phyloP scores from a whole-genome alignment of 768 basidiomycete species.

The Inosperma sp. region DNA sequence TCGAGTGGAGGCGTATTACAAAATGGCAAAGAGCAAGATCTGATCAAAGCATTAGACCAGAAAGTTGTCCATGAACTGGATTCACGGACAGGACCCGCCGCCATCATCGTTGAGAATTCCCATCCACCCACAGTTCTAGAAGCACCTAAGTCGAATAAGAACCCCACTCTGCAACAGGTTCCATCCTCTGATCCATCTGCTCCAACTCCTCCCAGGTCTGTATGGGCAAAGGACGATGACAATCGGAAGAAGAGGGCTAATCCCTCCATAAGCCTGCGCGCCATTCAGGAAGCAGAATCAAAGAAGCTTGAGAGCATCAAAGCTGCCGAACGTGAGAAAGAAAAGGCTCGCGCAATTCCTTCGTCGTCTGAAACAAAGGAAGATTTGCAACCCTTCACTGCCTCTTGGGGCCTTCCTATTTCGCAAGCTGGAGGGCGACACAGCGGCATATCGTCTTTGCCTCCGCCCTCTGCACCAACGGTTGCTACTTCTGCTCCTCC shows the following conservation, averaged over 20 bases:
- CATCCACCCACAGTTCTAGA: too few species aligned
- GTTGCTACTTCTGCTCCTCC: slow-evolving; percentile 32
- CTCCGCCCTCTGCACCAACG: slow-evolving; percentile 26
- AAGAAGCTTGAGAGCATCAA: slow-evolving; percentile 77
- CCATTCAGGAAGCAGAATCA: slow-evolving; percentile 92
- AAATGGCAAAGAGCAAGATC: background rate
- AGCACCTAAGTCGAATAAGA: slow-evolving; percentile 9
- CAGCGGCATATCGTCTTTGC: slow-evolving; percentile 16
- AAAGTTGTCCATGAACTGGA: background rate
- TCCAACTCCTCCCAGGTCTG: slow-evolving; percentile 40
- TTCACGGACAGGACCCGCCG: slow-evolving; percentile 1
- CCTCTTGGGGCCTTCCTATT: slow-evolving; percentile 83
- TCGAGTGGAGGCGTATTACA: too few species aligned
- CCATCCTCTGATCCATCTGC: slow-evolving; percentile 13
- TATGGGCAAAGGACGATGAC: slow-evolving; percentile 71
- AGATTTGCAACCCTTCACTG: slow-evolving; percentile 56
- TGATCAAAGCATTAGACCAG: background rate
- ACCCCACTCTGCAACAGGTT: background rate
- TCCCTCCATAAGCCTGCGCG: slow-evolving; percentile 67
- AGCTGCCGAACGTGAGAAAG: slow-evolving; percentile 66
- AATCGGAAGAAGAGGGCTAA: slow-evolving; percentile 47
- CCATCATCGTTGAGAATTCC: slow-evolving; percentile 6
- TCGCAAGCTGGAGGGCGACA: slow-evolving; percentile 68
- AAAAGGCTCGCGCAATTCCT: slow-evolving; percentile 48
- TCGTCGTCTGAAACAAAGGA: slow-evolving; percentile 41